phyloP scores from a whole-genome alignment of 2,329 filamentous ascomycete species.

The Sordariomycetes sp. region DNA sequence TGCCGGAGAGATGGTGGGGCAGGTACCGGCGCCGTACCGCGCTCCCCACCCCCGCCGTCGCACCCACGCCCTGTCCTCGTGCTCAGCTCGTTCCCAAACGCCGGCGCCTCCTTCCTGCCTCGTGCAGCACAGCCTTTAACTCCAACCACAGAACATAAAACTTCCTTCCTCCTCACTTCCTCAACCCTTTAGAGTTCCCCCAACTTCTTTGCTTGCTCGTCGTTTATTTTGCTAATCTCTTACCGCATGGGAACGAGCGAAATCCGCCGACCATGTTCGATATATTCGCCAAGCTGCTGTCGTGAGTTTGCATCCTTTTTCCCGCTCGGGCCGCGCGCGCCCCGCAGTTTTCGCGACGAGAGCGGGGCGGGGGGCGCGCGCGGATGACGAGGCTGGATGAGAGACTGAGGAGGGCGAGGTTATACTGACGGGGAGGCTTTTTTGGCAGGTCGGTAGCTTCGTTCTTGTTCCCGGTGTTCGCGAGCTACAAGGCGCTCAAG shows the following conservation, averaged over 20 bases:
- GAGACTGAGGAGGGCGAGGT: conserved; percentile 2
- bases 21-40: not conserved
- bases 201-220: no score
- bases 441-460: conserved; percentile 64
- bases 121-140: not conserved
- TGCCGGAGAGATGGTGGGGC: no score
- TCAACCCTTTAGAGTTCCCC: no score
- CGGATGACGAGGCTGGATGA: not conserved
- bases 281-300: conserved; percentile 65
- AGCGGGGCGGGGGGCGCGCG: not conserved
- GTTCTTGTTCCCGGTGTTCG: conserved; percentile 90
- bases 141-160: not conserved
- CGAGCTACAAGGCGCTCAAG: conserved; percentile 95
- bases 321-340: conserved; percentile 5
- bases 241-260: not conserved
- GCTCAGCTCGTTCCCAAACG: not conserved
- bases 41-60: not conserved
- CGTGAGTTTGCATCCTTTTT: conserved; percentile 42
- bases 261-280: conserved; percentile 52
- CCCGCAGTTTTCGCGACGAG: not conserved
- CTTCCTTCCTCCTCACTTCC: no score
- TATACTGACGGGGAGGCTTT: conserved; percentile 10
- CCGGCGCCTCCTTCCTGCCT: not conserved
- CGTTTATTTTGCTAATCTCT: no score
- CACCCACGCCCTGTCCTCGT: not conserved